Base-by-base conservation (phyloP, 768 basidiomycete species). In the Mycena floridula region DNA sequence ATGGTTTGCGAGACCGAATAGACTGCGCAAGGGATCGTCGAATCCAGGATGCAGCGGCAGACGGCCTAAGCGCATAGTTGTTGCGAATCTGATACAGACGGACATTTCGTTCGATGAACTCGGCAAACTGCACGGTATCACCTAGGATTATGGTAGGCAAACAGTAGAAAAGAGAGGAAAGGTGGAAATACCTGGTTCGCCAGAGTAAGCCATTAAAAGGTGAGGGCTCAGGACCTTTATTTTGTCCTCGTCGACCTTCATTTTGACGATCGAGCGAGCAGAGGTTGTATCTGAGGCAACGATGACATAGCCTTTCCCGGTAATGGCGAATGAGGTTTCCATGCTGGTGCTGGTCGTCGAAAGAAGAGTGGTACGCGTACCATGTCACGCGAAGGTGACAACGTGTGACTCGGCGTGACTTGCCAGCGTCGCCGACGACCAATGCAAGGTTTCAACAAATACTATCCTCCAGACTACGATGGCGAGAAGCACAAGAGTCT, bases 231-330 rank as follows among this genome's bases (percentile, higher is more conserved):
- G 75, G 20, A 77, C 74, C 65, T 93, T 92, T 73, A 95, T 90
- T 72, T 98, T 97, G 74, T 98, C 94, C 68, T 90, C 89, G 66
- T 96, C 92, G 27, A 75, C 62, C 72, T 98, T 96, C 92, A 98
- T 96, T 69, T 93, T 95, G 60, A 98, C 84, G 65, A 99, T 90
- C 25, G 92, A 96, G 54, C 90, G 77, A 3, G 85, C 81, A 7
- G 92, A 81, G 12, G 83, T 89, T 7, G 85, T 91, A 66, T 98
- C 95, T 8, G 93, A 82, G 2, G 94, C 92, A 54, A 99, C 68
- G 50, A 99, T 78, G 45, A 91, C 85, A 66, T 91, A 99, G 57
- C 83, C 94, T 62, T 96, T 95, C 40, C 94, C 94, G 30, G 80
- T 88, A 44, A 97, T 59, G 27, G 86, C 92, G 62, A 97, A 93